These are phyloP conservation scores for Neocallimastix lanati DNA, from an alignment of 192 early-diverging fungal species.

Conservation along the genomic window DNA sequence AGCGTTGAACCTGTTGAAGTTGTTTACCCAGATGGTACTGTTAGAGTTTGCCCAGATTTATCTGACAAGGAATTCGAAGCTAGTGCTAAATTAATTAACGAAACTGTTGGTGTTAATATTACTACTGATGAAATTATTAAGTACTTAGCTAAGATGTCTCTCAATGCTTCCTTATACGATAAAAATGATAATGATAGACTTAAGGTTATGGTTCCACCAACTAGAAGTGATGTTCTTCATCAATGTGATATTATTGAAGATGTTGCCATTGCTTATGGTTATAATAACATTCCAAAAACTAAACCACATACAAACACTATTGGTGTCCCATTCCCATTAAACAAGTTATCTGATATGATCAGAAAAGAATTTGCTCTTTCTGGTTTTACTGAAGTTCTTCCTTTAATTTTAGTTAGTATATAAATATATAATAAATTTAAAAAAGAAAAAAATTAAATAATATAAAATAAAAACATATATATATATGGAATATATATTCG, in stretches of 20 bases:
- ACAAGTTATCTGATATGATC: conserved; percentile 78
- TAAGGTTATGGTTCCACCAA: conserved; percentile 61
- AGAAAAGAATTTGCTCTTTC: conserved; percentile 69
- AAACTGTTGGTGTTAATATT: conserved; percentile 56
- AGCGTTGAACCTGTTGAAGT: conserved; percentile 87
- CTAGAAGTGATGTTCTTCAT: conserved; percentile 87
- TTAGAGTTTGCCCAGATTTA: conserved; percentile 53
- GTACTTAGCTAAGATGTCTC: conserved; percentile 73
- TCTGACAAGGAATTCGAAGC: conserved; percentile 46
- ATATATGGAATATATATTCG: too few relatives aligned
- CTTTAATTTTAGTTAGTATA: conserved; percentile 64
- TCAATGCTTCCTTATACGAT: conserved; percentile 36
- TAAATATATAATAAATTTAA: too few relatives aligned
- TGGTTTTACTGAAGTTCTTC: conserved; percentile 86
- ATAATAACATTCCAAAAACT: conserved; percentile 74
- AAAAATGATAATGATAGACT: conserved; percentile 32
- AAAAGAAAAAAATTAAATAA: too few relatives aligned
- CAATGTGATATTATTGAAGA: conserved; percentile 97
- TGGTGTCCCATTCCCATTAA: conserved; percentile 70
- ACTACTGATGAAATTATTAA: conserved; percentile 45
- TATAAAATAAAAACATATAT: too few relatives aligned
- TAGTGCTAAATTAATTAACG: conserved; percentile 74
- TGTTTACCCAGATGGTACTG: conserved; percentile 59
- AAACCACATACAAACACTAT: conserved; percentile 66
- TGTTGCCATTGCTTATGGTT: conserved; percentile 89